A percentile compares a stretch with the other conserved stretches of the same genome.
These are phyloP conservation scores for Singerocomus inundabilis DNA, from an alignment of 1,284 basidiomycete species.

Conservation along the genomic window DNA sequence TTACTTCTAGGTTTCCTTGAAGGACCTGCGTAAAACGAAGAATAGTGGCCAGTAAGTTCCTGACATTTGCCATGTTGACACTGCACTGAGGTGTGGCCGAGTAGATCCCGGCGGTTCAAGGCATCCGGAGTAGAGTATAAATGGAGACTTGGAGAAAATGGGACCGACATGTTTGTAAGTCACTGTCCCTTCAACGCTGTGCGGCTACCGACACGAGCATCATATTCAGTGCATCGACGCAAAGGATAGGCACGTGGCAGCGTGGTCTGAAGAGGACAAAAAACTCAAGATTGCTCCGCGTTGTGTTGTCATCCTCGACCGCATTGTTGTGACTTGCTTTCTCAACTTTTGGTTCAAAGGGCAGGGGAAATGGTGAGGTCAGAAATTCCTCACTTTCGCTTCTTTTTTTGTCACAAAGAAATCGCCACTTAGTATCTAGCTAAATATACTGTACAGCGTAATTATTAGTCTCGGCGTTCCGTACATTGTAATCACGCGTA, in stretches of 20 bases:
- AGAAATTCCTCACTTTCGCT: too few species aligned
- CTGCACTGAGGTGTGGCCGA: slow-evolving; percentile 5
- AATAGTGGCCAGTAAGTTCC: slow-evolving; percentile 49
- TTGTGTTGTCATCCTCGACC: slow-evolving; percentile 46
- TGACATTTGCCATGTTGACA: not conserved
- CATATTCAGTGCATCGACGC: slow-evolving; percentile 49
- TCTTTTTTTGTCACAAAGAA: not conserved
- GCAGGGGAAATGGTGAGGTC: slow-evolving; percentile 40
- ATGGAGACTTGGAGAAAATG: slow-evolving; percentile 53
- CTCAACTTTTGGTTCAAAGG: slow-evolving; percentile 53
- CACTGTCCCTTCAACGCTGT: not conserved
- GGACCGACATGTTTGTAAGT: slow-evolving; percentile 47
- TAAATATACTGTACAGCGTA: slow-evolving; percentile 20
- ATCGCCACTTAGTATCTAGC: not conserved
- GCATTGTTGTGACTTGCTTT: slow-evolving; percentile 54
- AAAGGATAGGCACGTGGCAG: slow-evolving; percentile 47
- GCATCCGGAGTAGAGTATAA: slow-evolving; percentile 52
- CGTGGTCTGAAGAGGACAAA: slow-evolving; percentile 43
- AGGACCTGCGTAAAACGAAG: slow-evolving; percentile 50
- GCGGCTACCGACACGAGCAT: not conserved
- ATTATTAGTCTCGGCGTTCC: slow-evolving; percentile 4
- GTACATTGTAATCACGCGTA: slow-evolving; percentile 19
- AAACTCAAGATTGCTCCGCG: slow-evolving; percentile 42
- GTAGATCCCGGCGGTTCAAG: slow-evolving; percentile 56
- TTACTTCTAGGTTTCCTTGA: slow-evolving; percentile 40